A percentile compares a stretch with the other conserved stretches of the same genome.
Evolutionary conservation across 768 basidiomycete species (phyloP).

Genomic region (Hemileccinum impolitum): DNA sequence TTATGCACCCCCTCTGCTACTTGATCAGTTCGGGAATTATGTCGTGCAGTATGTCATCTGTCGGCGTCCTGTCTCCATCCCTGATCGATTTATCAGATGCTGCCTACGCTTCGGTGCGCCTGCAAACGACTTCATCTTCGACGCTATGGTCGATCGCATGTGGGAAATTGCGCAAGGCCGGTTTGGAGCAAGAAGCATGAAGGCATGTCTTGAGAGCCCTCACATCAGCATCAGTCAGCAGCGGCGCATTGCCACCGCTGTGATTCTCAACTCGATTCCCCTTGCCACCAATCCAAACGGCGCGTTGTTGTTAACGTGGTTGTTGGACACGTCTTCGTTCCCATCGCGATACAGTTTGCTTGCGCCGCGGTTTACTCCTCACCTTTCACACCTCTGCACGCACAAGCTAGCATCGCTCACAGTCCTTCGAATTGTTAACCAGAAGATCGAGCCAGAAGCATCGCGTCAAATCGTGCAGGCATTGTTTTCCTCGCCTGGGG

Average conservation of each 20-base stretch:
- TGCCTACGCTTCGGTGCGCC: slow-evolving; percentile 90
- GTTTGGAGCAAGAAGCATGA: slow-evolving; percentile 96
- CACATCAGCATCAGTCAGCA: slow-evolving; percentile 86
- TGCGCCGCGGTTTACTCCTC: slow-evolving; percentile 94
- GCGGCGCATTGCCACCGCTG: slow-evolving; percentile 89
- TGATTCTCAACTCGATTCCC: slow-evolving; percentile 96
- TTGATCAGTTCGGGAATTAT: slow-evolving; percentile 93
- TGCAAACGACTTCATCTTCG: slow-evolving; percentile 93
- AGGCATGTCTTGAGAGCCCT: slow-evolving; percentile 91
- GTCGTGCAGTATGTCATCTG: slow-evolving; percentile 74
- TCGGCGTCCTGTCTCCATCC: neutral
- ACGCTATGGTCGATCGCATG: slow-evolving; percentile 95
- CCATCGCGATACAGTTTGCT: slow-evolving; percentile 93
- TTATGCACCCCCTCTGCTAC: slow-evolving; percentile 88
- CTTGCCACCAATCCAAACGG: slow-evolving; percentile 98
- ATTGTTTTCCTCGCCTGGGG: slow-evolving; percentile 84
- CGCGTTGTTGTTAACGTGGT: slow-evolving; percentile 92
- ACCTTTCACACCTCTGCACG: slow-evolving; percentile 94
- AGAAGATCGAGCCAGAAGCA: slow-evolving; percentile 89
- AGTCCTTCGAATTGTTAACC: slow-evolving; percentile 93
- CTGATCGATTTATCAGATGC: slow-evolving; percentile 48
- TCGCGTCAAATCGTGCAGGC: slow-evolving; percentile 84
- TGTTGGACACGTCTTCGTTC: slow-evolving; percentile 92
- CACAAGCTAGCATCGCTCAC: slow-evolving; percentile 97
- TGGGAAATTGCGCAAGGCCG: slow-evolving; percentile 99